These are phyloP conservation scores for Wickerhamiella allomyrinae DNA, from an alignment of 805 yeast species.

Conservation along the genomic window DNA sequence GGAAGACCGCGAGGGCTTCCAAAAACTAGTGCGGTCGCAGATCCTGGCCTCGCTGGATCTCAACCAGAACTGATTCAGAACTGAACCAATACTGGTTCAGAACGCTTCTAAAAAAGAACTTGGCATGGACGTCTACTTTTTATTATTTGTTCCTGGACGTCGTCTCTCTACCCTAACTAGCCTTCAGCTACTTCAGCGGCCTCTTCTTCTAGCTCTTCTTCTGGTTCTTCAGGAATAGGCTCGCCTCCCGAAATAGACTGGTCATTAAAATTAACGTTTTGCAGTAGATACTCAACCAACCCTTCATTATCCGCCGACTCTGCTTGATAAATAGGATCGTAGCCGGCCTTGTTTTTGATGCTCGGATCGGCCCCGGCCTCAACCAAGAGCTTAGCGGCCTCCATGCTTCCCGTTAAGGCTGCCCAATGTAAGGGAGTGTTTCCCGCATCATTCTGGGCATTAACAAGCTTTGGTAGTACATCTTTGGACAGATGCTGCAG, in stretches of 20 bases:
- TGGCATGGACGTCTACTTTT: no score
- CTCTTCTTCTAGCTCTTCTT: constrained; percentile 7
- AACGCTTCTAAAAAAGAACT: no score
- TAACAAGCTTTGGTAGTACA: constrained; percentile 28
- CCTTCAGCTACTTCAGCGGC: not conserved
- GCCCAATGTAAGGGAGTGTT: constrained; percentile 98
- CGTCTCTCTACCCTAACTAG: not conserved
- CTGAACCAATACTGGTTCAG: not conserved
- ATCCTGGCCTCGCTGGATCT: constrained; percentile 63
- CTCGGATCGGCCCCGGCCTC: constrained; percentile 76
- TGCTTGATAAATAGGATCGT: constrained; percentile 82
- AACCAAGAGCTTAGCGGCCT: constrained; percentile 52
- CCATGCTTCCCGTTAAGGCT: constrained; percentile 69
- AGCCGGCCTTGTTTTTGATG: constrained; percentile 54
- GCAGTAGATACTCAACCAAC: constrained; percentile 63
- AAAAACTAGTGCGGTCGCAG: constrained; percentile 47
- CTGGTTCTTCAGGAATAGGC: constrained; percentile 8
- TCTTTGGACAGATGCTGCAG: constrained; percentile 34
- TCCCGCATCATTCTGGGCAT: constrained; percentile 58
- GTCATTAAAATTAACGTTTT: constrained; percentile 55
- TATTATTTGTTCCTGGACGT: no score
- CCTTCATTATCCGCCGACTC: constrained; percentile 63
- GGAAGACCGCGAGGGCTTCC: constrained; percentile 58
- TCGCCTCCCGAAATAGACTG: constrained; percentile 21
- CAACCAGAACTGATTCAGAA: no score